Evolutionary conservation across 2,329 filamentous ascomycete species (phyloP).

Genomic region (Emmonsiellopsis sp.): DNA sequence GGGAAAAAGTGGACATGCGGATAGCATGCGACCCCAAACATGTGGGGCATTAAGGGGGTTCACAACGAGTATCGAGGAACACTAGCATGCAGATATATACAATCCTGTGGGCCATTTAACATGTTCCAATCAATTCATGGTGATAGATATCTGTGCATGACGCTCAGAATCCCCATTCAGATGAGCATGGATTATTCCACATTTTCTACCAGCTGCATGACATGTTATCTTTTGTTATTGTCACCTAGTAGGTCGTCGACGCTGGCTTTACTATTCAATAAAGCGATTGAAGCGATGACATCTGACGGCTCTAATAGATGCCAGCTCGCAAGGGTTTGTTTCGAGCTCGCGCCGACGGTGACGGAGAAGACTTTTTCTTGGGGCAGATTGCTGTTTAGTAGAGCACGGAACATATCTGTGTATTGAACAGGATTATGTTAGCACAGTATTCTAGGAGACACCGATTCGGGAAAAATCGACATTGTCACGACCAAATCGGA

Average conservation of each 20-base stretch:
- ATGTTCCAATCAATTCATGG: too few species aligned
- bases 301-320: slow-evolving; percentile 82
- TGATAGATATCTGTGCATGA: too few species aligned
- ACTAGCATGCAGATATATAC: too few species aligned
- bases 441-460: background rate
- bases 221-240: too few species aligned
- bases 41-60: too few species aligned
- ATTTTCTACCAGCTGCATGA: too few species aligned
- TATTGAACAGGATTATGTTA: background rate
- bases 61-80: too few species aligned
- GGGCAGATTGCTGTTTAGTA: slow-evolving; percentile 49
- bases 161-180: too few species aligned
- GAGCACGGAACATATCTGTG: slow-evolving; percentile 71
- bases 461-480: slow-evolving; percentile 9
- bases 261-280: slow-evolving; percentile 40
- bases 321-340: slow-evolving; percentile 83
- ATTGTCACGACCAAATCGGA: background rate
- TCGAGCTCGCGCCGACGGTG: slow-evolving; percentile 83
- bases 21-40: too few species aligned
- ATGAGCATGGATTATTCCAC: too few species aligned
- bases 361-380: slow-evolving; percentile 72
- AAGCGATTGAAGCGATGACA: slow-evolving; percentile 59
- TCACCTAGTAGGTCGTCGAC: background rate
- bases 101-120: too few species aligned
- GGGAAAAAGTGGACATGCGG: too few species aligned